phyloP scores from a whole-genome alignment of 805 yeast species.

The Candida sphagnicola region DNA sequence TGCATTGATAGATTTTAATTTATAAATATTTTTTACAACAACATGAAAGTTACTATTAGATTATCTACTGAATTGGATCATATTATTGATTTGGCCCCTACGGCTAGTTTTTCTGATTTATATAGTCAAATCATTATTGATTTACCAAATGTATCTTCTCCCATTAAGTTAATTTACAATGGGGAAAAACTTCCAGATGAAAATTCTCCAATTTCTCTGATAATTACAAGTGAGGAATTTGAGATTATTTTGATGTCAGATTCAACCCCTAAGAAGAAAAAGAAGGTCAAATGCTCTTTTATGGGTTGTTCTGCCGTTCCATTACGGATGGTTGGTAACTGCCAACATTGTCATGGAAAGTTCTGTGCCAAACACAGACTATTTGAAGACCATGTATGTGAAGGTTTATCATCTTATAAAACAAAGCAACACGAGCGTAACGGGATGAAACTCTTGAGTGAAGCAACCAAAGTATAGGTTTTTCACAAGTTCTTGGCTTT shows the following conservation, averaged over 20 bases:
- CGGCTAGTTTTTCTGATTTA: not conserved
- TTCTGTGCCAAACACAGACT: slow-evolving; percentile 85
- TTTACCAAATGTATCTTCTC: not conserved
- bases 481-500: not conserved
- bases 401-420: slow-evolving; percentile 75
- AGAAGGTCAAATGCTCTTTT: slow-evolving; percentile 50
- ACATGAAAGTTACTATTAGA: slow-evolving; percentile 49
- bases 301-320: slow-evolving; percentile 62
- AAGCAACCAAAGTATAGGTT: slow-evolving; percentile 54
- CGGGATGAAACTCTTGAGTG: slow-evolving; percentile 77
- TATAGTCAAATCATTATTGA: not conserved
- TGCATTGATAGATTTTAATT: too few relatives aligned
- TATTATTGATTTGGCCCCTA: slow-evolving; percentile 20
- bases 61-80: slow-evolving; percentile 42
- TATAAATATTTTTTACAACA: slow-evolving; percentile 1
- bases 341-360: slow-evolving; percentile 78
- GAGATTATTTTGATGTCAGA: slow-evolving; percentile 13
- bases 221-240: slow-evolving; percentile 13
- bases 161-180: slow-evolving; percentile 36
- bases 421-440: slow-evolving; percentile 79
- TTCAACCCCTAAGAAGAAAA: slow-evolving; percentile 22
- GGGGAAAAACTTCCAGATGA: slow-evolving; percentile 30
- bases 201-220: slow-evolving; percentile 22
- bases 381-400: slow-evolving; percentile 79
- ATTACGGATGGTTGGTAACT: slow-evolving; percentile 70